Conservation (phyloP, 2,329 filamentous ascomycete genomes). For the Colletotrichum paranaense region DNA sequence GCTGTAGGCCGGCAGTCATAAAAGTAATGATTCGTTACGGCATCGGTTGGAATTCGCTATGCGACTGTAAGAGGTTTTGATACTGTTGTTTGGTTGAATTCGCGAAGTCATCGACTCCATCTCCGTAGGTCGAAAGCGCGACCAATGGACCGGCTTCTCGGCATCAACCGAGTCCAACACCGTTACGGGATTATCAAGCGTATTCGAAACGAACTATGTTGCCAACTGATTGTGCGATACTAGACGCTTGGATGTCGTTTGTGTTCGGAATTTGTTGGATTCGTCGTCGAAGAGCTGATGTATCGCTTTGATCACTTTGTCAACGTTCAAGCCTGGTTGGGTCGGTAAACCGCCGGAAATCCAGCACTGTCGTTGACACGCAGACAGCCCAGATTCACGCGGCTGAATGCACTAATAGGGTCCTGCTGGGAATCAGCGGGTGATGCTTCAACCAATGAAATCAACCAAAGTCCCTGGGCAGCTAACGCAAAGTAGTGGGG, state of each 20-base stretch:
- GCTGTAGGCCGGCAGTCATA: constrained; percentile 29
- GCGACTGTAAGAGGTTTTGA: constrained; percentile 10
- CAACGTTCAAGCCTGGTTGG: not conserved
- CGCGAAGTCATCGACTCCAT: constrained; percentile 48
- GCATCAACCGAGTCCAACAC: constrained; percentile 27
- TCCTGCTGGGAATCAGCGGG: constrained; percentile 11
- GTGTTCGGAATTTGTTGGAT: not conserved
- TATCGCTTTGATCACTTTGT: constrained; percentile 12
- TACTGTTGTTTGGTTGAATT: constrained; percentile 25
- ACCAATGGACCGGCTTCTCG: constrained; percentile 33
- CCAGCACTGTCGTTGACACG: constrained; percentile 8
- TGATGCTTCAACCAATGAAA: constrained; percentile 7
- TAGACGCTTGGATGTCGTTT: not conserved
- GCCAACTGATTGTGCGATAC: not conserved
- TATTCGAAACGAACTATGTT: not conserved
- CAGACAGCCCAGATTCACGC: constrained; percentile 20
- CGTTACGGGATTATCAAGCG: constrained; percentile 2
- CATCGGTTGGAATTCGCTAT: constrained; percentile 10
- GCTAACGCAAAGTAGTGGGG: constrained; percentile 33
- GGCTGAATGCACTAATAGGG: constrained; percentile 30
- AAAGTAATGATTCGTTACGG: constrained; percentile 8
- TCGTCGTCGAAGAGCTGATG: not conserved
- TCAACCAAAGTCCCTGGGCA: constrained; percentile 3
- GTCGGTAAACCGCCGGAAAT: constrained; percentile 27
- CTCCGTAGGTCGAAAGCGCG: constrained; percentile 44